These are phyloP conservation scores for Rhizophlyctis rosea DNA, from an alignment of 192 early-diverging fungal species.

Conservation along the genomic window DNA sequence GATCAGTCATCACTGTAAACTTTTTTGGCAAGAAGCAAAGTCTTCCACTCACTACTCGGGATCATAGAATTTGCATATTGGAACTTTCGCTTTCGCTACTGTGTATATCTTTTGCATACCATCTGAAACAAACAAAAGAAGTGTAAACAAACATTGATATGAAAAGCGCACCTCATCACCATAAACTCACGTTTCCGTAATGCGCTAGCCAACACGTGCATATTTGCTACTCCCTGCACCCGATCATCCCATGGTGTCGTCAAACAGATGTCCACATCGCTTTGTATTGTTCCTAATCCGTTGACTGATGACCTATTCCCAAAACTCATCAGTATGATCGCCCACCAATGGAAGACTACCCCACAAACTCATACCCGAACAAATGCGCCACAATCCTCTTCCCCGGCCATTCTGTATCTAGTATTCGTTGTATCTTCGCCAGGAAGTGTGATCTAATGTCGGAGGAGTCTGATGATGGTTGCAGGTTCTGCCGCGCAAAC, in stretches of 20 bases:
- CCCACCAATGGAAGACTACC: not conserved
- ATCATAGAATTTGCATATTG: constrained; percentile 90
- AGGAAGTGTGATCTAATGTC: constrained; percentile 59
- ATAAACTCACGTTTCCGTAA: constrained; percentile 62
- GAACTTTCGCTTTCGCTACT: constrained; percentile 84
- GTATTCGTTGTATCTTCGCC: constrained; percentile 74
- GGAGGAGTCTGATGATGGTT: constrained; percentile 24
- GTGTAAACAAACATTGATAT: not conserved
- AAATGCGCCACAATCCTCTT: constrained; percentile 73
- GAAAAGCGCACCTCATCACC: constrained; percentile 1
- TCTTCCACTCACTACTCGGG: constrained; percentile 66
- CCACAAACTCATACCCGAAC: constrained; percentile 71
- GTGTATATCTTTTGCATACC: constrained; percentile 78
- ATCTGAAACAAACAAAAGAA: constrained; percentile 39
- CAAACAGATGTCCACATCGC: constrained; percentile 92
- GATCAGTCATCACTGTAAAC: not conserved
- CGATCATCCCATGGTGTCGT: constrained; percentile 80
- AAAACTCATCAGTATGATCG: constrained; percentile 12
- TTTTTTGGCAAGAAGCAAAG: not conserved
- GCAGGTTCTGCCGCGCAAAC: constrained; percentile 13
- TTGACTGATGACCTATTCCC: constrained; percentile 75
- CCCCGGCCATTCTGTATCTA: constrained; percentile 79
- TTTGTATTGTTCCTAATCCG: constrained; percentile 74
- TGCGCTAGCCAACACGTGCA: constrained; percentile 68
- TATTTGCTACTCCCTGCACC: constrained; percentile 54